Percentiles rank a stretch among this genome's conserved stretches.
These are phyloP conservation scores for Brachypodium distachyon DNA, from an alignment of 202 grass and related monocot genomes.

Conservation along the genomic window DNA sequence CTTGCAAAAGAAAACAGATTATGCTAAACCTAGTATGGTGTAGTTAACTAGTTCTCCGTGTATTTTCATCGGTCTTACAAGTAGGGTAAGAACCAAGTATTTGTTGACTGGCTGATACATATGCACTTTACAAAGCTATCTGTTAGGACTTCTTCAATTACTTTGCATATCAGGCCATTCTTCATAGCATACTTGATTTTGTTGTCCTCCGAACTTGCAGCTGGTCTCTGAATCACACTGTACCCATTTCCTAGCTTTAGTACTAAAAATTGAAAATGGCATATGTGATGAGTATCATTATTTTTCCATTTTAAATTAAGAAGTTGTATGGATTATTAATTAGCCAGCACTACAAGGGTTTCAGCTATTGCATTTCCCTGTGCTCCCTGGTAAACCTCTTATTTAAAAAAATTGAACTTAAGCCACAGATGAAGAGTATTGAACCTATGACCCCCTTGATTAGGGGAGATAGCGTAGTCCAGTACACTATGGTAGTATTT, in stretches of 20 bases:
- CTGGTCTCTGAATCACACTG: neutral
- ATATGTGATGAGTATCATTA: neutral
- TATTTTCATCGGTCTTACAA: neutral
- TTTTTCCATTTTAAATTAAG: neutral
- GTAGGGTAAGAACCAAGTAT: neutral
- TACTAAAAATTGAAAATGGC: neutral
- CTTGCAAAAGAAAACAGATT: neutral
- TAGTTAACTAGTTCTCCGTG: neutral
- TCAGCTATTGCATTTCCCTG: no score
- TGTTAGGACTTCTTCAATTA: neutral
- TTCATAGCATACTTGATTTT: neutral
- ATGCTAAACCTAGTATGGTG: neutral
- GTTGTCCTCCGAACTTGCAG: neutral
- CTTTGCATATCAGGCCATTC: neutral
- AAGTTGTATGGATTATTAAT: neutral
- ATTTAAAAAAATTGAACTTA: no score
- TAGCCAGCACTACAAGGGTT: neutral
- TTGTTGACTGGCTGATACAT: neutral
- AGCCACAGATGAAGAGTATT: no score
- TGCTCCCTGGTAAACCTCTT: no score
- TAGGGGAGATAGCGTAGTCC: no score
- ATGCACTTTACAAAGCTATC: neutral
- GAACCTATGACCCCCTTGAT: no score
- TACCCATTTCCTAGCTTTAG: neutral
- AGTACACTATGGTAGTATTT: no score